Evolutionary conservation across 495 filamentous ascomycete species (phyloP).

Genomic region (Penicillium nucicola): DNA sequence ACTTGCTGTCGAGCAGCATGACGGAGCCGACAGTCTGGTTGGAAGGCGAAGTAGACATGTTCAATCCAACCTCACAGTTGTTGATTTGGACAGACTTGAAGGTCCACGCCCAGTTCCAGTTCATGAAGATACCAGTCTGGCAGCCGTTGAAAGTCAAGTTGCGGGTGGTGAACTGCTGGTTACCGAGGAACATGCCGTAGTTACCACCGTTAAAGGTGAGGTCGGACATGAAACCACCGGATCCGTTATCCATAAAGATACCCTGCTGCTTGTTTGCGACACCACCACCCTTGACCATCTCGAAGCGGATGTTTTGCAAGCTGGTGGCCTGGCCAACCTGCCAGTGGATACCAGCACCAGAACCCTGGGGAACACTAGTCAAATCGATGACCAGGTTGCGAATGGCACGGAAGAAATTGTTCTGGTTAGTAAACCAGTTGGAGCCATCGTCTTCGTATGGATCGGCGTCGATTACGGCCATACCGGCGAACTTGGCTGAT

Average conservation of each 20-base stretch:
- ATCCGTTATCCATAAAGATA: slow-evolving; percentile 97
- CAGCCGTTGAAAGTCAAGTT: slow-evolving; percentile 89
- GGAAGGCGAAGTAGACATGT: slow-evolving; percentile 66
- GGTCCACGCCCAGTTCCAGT: slow-evolving; percentile 94
- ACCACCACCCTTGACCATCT: slow-evolving; percentile 74
- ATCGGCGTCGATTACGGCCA: slow-evolving; percentile 87
- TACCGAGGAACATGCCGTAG: slow-evolving; percentile 83
- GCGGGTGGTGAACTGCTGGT: slow-evolving; percentile 92
- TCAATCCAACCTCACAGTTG: slow-evolving; percentile 74
- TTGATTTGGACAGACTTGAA: slow-evolving; percentile 80
- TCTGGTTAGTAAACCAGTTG: slow-evolving; percentile 89
- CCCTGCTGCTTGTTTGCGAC: slow-evolving; percentile 75
- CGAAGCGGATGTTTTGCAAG: slow-evolving; percentile 85
- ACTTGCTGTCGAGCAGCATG: slow-evolving; percentile 73
- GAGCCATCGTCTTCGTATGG: slow-evolving; percentile 64
- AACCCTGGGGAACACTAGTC: slow-evolving; percentile 59
- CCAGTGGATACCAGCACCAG: slow-evolving; percentile 89
- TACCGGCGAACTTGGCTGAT: slow-evolving; percentile 66
- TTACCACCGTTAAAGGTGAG: slow-evolving; percentile 84
- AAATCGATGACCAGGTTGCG: slow-evolving; percentile 93
- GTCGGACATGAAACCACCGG: slow-evolving; percentile 84
- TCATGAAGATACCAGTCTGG: slow-evolving; percentile 85
- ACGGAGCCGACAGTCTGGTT: slow-evolving; percentile 76
- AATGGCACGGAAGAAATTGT: slow-evolving; percentile 97
- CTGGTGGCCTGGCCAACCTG: slow-evolving; percentile 95